Conservation (phyloP, 768 basidiomycete genomes). For the Punctularia strigosozonata region DNA sequence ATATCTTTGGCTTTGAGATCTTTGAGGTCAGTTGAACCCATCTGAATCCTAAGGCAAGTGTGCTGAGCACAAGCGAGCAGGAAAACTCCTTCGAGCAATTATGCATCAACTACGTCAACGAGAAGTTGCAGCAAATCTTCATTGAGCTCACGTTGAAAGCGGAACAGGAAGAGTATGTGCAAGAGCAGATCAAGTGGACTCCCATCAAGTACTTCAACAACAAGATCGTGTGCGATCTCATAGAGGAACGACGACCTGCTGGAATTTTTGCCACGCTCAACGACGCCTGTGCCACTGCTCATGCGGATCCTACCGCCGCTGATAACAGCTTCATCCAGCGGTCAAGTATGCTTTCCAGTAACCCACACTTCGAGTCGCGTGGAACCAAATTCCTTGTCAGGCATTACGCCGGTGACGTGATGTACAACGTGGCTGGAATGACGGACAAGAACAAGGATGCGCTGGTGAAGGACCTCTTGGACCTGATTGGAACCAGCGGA, state of each 20-base stretch:
- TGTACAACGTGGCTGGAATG: constrained; percentile 97
- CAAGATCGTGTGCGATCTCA: constrained; percentile 95
- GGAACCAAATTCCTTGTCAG: constrained; percentile 90
- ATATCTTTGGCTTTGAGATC: constrained; percentile 99
- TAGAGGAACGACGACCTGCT: constrained; percentile 92
- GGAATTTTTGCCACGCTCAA: constrained; percentile 97
- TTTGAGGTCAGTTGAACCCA: constrained; percentile 53
- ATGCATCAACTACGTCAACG: constrained; percentile 99
- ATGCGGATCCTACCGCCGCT: constrained; percentile 91
- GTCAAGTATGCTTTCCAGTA: constrained; percentile 65
- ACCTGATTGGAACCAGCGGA: constrained; percentile 68
- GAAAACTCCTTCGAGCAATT: constrained; percentile 96
- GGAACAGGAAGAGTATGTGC: constrained; percentile 97
- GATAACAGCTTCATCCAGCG: constrained; percentile 96
- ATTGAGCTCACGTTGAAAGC: constrained; percentile 98
- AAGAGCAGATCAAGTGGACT: constrained; percentile 98
- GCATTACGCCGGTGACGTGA: constrained; percentile 97
- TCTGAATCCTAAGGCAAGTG: neutral
- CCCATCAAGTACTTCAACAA: constrained; percentile 99
- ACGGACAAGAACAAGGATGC: constrained; percentile 99
- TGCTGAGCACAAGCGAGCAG: constrained; percentile 23
- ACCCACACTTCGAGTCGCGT: constrained; percentile 90
- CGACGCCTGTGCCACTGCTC: constrained; percentile 97
- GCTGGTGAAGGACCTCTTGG: constrained; percentile 87
- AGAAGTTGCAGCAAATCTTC: constrained; percentile 98